Evolutionary conservation across 2,329 filamentous ascomycete species (phyloP), one percentile per base, ranked within the genome.

Genomic region (Macrophomina tecta): DNA sequence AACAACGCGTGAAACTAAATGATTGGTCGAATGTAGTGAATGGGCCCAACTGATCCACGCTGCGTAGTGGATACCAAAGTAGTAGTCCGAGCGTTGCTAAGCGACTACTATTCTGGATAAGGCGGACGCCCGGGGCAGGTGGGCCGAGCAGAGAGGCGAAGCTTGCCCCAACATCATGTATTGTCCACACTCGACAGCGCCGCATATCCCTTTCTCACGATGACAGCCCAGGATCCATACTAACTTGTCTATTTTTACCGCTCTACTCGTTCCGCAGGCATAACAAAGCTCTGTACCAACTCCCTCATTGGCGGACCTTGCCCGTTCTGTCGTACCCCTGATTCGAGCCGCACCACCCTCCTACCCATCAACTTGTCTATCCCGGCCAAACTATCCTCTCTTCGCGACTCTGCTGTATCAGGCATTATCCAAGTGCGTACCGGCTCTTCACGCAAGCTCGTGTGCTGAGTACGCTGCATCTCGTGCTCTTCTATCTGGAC

Each of bases 111-210:
- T 16, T 23, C 52, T 23, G 16, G 34, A 55, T 55, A 36, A 38
- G 52, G 52, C 16, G 14, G 52, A 38, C 52, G 52, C 52, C 32
- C 32, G 32, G 52, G 52, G 32, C 32, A 55, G 52, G 52, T 38
- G 52, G 52, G 52, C 23, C 52, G 52, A 55, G 52, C 52, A 30
- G 52, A 55, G 32, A 55, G n/a, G 52, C 52, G 52, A 55, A 36
- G 34, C 16, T 38, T 38, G 30, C 52, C 52, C 52, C 52, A 55
- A 55, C 52, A 36, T 55, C 52, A 32, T 55, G 52, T 38, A 30
- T 55, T 52, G 49, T 52, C 32, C 32, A 55, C 32, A 55, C 52
- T 38, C 52, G 52, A 55, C 52, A 55, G 52, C 52, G 18, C 52
- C 16, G 7, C 52, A 38, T 55, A 30, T 55, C 32, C 34, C 52